Conservation (phyloP, 495 filamentous ascomycete species). For the Tuber melanosporum region DNA sequence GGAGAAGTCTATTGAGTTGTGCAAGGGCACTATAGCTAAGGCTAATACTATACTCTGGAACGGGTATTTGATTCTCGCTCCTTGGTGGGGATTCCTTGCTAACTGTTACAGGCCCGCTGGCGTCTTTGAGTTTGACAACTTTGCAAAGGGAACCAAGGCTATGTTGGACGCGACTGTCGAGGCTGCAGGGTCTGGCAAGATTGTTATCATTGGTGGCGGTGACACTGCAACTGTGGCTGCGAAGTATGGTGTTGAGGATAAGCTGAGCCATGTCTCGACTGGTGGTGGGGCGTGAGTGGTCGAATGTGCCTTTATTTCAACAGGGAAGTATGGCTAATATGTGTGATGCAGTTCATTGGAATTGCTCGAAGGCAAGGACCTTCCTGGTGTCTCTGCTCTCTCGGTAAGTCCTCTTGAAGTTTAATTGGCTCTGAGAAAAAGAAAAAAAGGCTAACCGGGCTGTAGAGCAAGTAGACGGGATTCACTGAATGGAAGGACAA, state of each 20-base stretch:
- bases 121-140: slow-evolving; percentile 94
- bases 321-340: slow-evolving; percentile 11
- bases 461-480: slow-evolving; percentile 35
- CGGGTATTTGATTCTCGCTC: slow-evolving; percentile 44
- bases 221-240: slow-evolving; percentile 97
- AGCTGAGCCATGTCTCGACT: slow-evolving; percentile 96
- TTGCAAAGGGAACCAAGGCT: slow-evolving; percentile 82
- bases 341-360: slow-evolving; percentile 58
- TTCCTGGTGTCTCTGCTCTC: slow-evolving; percentile 89
- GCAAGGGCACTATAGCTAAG: slow-evolving; percentile 72
- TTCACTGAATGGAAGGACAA: slow-evolving; percentile 6
- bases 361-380: slow-evolving; percentile 92
- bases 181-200: slow-evolving; percentile 72
- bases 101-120: slow-evolving; percentile 60
- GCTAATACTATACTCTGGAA: slow-evolving; percentile 99
- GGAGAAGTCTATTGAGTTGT: slow-evolving; percentile 74
- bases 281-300: slow-evolving; percentile 69
- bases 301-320: slow-evolving; percentile 4
- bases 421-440: not conserved
- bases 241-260: slow-evolving; percentile 91
- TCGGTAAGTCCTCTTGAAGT: slow-evolving; percentile 61
- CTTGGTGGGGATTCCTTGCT: slow-evolving; percentile 12
- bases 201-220: slow-evolving; percentile 96
- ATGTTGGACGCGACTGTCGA: slow-evolving; percentile 79
- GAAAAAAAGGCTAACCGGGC: slow-evolving; percentile 13